Base-by-base conservation (phyloP, 371 early-diverging fungal species). In the Smittium mucronatum region DNA sequence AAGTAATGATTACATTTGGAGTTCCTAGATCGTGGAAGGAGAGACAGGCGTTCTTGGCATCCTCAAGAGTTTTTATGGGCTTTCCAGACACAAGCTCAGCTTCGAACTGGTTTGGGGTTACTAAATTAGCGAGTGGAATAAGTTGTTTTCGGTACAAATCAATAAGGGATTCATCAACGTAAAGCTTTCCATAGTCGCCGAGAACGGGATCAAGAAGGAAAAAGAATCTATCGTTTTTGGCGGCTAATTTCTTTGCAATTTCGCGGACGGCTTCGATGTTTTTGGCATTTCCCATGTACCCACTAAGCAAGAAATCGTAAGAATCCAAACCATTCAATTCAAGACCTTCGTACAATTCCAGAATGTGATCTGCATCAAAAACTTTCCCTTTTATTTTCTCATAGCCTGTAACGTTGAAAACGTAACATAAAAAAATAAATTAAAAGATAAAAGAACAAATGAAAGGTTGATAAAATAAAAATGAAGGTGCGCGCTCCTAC, bases 51-150 rank as follows among this genome's bases (percentile, higher is more conserved):
- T 76, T 60, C 26, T 75, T 69, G 1, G 86, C 86, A 58, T 84
- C 81, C 30, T 68, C 74, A 33, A 86, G 71, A 0, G 83, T 75
- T 2, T 69, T 70, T n/a, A 92, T 85, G 35, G 75, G 80, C 36
- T 75, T 80, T 32, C 81, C 89, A 0, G 92, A 75, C 0, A 95
- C 81, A 29, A 81, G 74, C 88, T 93, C 92, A 28, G 91, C 90
- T 76, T 96, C 95, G 63, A 89, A 93, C 70, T 88, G 91, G 76
- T 96, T 96, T 0, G 97, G 97, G n/a, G 93, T 92, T 25, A 93
- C 79, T 28, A 93, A 78, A 67, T 88, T 81, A 16, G 93, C 90
- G 28, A 87, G 73, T 28, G 83, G 84, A 71, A 84, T 77, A 63
- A 92, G 77, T 5, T 79, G 72, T 34, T 85, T 75, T 59, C 86